Evolutionary conservation across 495 filamentous ascomycete species (phyloP), one percentile per base, ranked within the genome.

Genomic region (Bacidia rubella): DNA sequence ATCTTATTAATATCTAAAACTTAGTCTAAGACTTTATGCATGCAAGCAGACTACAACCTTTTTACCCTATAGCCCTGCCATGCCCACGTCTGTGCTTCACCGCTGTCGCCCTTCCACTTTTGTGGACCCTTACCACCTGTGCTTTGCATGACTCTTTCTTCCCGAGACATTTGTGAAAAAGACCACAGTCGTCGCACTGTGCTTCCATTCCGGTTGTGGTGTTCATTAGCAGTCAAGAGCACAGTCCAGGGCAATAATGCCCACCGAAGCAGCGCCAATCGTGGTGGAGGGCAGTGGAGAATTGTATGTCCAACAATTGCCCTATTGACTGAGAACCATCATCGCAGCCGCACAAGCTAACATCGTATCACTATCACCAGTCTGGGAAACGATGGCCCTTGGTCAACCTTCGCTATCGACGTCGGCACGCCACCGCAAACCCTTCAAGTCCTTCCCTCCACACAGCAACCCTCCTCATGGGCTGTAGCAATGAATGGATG

Each of bases 401-500:
- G 68, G 68, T 64, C 66, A 5, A 57, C 63, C 2, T 70, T 69
- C 49, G 55, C 43, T 3, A 25, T 70, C 26, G 53, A 57, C 42
- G 56, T 68, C 22, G 68, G 68, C 22, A 66, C 54, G 11, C 68
- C 68, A 22, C 53, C 63, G 38, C 66, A 70, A 51, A 51, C 32
- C 17, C 52, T 70, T 10, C 60, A 63, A 53, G 54, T 68, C 7
- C 53, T 69, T 15, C 44, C 61, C 23, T 65, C 66, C 39, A 78
- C 74, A 25, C 35, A 59, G 29, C 46, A 54, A 5, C 25, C 54
- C 10, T 41, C 54, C 39, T 47, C 56, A 22, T 82, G 77, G 77
- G 72, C 77, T 3, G 67, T 82, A 35, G 66, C 67, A 26, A 63
- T 64, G 4, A 41, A 51, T 20, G 63, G 53, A 46, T 64, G 64